Conservation (phyloP, 176 grass and related monocot species). For the Oryza glaberrima region DNA sequence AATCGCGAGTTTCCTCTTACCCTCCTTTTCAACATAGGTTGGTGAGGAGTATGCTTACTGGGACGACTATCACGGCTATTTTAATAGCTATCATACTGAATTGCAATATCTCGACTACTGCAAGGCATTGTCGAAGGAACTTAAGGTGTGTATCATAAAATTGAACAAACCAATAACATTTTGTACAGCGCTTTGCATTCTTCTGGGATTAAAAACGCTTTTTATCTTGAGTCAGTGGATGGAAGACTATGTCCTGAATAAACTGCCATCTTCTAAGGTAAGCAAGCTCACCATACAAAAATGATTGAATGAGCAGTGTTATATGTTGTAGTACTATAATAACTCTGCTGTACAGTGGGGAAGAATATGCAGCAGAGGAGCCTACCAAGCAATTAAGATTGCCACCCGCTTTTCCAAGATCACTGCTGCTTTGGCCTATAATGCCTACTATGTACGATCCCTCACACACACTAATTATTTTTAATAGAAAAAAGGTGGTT, state of each 20-base stretch:
- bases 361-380: slow-evolving; percentile 15
- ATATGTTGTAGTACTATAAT: slow-evolving; percentile 7
- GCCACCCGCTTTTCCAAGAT: slow-evolving; percentile 33
- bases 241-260: slow-evolving; percentile 30
- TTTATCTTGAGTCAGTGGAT: slow-evolving; percentile 30
- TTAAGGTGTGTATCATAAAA: slow-evolving; percentile 12
- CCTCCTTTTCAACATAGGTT: slow-evolving; percentile 15
- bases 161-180: slow-evolving; percentile 21
- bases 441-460: slow-evolving; percentile 22
- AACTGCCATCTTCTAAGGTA: slow-evolving; percentile 16
- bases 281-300: neutral
- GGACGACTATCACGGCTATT: neutral
- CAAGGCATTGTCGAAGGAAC: slow-evolving; percentile 6
- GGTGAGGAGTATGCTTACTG: neutral
- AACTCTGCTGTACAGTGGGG: slow-evolving; percentile 25
- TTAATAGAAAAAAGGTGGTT: neutral
- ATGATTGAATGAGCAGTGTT: neutral
- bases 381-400: slow-evolving; percentile 41
- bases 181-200: neutral
- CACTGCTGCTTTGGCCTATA: neutral
- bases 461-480: neutral
- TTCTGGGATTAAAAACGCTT: slow-evolving; percentile 1
- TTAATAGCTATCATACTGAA: slow-evolving; percentile 31
- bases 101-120: slow-evolving; percentile 28
- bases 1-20: neutral